phyloP scores from a whole-genome alignment of 1,139 yeast genomes.

The Geotrichum australiense region DNA sequence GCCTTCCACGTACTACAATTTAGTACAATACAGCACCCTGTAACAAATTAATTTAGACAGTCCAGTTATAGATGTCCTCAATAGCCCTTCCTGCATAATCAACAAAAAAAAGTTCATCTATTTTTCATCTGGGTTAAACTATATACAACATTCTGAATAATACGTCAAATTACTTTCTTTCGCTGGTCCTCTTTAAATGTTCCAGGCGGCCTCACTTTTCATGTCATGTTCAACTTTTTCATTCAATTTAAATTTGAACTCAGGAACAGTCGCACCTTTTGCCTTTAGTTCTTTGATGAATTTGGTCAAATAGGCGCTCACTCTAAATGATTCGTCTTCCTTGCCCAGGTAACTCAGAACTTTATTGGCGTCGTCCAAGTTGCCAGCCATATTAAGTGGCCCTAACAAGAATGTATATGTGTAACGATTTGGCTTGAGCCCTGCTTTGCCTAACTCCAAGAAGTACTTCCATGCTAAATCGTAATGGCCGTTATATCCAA shows the following conservation, averaged over 20 bases:
- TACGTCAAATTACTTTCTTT: no score
- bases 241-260: constrained; percentile 8
- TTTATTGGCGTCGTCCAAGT: constrained; percentile 35
- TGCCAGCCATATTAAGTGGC: constrained; percentile 38
- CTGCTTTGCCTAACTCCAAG: constrained; percentile 26
- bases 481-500: constrained; percentile 36
- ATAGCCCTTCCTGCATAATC: no score
- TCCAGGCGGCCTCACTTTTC: no score
- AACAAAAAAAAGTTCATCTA: no score
- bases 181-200: no score
- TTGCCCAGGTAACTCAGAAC: constrained; percentile 32
- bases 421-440: constrained; percentile 41
- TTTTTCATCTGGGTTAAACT: no score
- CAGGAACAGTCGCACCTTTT: constrained; percentile 11
- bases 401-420: constrained; percentile 51
- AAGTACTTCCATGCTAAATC: constrained; percentile 41
- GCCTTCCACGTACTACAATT: no score
- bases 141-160: no score
- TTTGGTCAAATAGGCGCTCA: constrained; percentile 11
- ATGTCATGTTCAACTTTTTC: no score
- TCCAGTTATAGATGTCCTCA: no score
- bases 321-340: constrained; percentile 10
- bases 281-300: constrained; percentile 4
- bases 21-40: no score
- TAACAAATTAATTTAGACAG: no score